Evolutionary conservation across 2,329 filamentous ascomycete species (phyloP), one percentile per base, ranked within the genome.

Genomic region (Cordyceps tenuipes): DNA sequence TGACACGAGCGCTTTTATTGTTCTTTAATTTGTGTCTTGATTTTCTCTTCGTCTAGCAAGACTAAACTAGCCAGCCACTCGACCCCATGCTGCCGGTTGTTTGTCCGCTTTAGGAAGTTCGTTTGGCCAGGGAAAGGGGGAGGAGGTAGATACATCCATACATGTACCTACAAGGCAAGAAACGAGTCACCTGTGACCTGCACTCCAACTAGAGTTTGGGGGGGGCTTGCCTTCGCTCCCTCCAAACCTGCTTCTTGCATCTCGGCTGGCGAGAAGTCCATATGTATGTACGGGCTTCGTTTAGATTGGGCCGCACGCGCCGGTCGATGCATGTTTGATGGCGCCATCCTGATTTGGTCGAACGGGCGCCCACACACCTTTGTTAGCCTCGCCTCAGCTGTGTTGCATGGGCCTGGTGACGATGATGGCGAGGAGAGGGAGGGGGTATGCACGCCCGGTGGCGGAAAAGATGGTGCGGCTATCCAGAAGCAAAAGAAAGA

Each of bases 311-410:
- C 50, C n/a, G n/a, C 43, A 10, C n/a, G n/a, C 43, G 39, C 39
- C 39, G 36, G 39, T 19, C 49, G 49, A 52, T 41, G 49, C 34
- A 52, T 17, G 6, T 36, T 52, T 17, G 19, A 52, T 52, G 49
- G 49, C 50, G 50, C 50, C 36, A 53, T 53, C 50, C 36, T 53
- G 34, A 43, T 43, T 53, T 26, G 15, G 34, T 19, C 21, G 51
- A 26, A 41, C 13, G 23, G 34, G 50, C 31, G 47, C 26, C 47
- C 34, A 19, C 23, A 23, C 29, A 29, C 29, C 50, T 10, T 44
- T 17, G 21, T 44, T 44, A 46, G 52, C 52, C 52, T 55, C 23
- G 52, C 52, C 52, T 55, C 52, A 55, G 52, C 52, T 46, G 52
- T 43, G 39, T 31, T 26, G 19, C 31, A 52, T 52, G 34, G 50